phyloP scores from a whole-genome alignment of 352 stramenopile genomes.

The Phytophthora quininea region DNA sequence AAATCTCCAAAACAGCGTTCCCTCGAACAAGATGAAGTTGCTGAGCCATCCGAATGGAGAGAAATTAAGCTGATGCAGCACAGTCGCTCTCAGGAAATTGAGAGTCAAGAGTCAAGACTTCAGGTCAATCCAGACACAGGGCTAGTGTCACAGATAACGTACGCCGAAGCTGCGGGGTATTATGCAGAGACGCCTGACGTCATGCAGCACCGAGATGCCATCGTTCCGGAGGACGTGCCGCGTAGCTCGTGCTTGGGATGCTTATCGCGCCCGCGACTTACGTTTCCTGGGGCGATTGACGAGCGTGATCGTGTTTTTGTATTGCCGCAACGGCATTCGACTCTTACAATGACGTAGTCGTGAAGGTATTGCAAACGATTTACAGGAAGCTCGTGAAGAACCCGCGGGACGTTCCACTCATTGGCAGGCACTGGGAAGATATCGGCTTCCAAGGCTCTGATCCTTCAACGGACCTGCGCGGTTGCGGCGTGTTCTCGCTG shows the following conservation, averaged over 20 bases:
- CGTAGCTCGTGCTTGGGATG: conserved; percentile 62
- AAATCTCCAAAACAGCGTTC: conserved; percentile 7
- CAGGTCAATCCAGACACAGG: conserved; percentile 10
- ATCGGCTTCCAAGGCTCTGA: conserved; percentile 91
- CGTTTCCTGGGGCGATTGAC: conserved; percentile 57
- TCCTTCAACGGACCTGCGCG: conserved; percentile 87
- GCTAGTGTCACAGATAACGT: conserved; percentile 40
- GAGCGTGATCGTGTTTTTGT: conserved; percentile 83
- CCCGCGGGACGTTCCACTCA: conserved; percentile 46
- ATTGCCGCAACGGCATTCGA: conserved; percentile 64
- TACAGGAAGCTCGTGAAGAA: conserved; percentile 54
- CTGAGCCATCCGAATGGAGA: conserved; percentile 53
- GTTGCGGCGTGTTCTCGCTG: conserved; percentile 84
- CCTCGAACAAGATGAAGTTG: conserved; percentile 25
- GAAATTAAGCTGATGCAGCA: conserved; percentile 59
- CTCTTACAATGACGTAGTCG: conserved; percentile 48
- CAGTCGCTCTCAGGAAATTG: conserved; percentile 3
- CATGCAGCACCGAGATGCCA: conserved; percentile 49
- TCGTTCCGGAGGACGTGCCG: conserved; percentile 64
- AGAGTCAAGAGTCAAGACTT: neutral
- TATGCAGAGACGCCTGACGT: conserved; percentile 49
- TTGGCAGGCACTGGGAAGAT: conserved; percentile 83
- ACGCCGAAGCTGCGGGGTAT: conserved; percentile 49
- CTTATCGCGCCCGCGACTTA: conserved; percentile 57
- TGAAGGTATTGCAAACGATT: conserved; percentile 68